Conservation (phyloP, 2,329 filamentous ascomycete genomes). For the Penicillium digitatum region DNA sequence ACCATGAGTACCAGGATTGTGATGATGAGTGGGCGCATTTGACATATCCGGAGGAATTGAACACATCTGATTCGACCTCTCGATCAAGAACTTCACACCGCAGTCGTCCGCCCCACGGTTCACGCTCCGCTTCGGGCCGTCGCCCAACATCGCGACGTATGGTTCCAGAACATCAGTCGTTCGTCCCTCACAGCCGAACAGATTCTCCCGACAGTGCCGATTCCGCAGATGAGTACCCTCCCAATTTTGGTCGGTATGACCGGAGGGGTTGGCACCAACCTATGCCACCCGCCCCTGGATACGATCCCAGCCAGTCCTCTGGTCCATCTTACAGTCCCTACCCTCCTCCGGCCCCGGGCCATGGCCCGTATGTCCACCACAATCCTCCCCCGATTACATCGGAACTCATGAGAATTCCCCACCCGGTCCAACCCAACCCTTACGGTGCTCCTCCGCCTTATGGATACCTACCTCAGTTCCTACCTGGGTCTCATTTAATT, state of each 20-base stretch:
- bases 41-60: conserved; percentile 45
- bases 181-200: conserved; percentile 41
- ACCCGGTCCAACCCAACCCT: conserved; percentile 22
- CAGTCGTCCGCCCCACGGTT: conserved; percentile 39
- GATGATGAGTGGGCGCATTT: conserved; percentile 41
- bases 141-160: conserved; percentile 38
- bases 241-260: conserved; percentile 44
- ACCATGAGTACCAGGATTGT: conserved; percentile 41
- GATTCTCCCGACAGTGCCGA: conserved; percentile 61
- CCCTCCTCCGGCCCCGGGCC: conserved; percentile 26
- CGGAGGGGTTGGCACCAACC: conserved; percentile 32
- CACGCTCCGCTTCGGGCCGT: conserved; percentile 36
- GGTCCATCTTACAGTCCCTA: conserved; percentile 38
- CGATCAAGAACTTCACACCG: conserved; percentile 41
- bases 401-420: conserved; percentile 34
- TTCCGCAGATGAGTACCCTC: conserved; percentile 58
- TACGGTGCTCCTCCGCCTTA: conserved; percentile 29
- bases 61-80: conserved; percentile 47
- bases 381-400: conserved; percentile 25
- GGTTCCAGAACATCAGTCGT: conserved; percentile 36
- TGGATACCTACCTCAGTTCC: conserved; percentile 30
- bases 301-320: conserved; percentile 41
- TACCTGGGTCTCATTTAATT: conserved; percentile 25
- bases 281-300: conserved; percentile 31
- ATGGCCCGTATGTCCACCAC: conserved; percentile 27